Evolutionary conservation across 2,329 filamentous ascomycete genomes (phyloP).

Genomic region (Calonectria fujianensis): DNA sequence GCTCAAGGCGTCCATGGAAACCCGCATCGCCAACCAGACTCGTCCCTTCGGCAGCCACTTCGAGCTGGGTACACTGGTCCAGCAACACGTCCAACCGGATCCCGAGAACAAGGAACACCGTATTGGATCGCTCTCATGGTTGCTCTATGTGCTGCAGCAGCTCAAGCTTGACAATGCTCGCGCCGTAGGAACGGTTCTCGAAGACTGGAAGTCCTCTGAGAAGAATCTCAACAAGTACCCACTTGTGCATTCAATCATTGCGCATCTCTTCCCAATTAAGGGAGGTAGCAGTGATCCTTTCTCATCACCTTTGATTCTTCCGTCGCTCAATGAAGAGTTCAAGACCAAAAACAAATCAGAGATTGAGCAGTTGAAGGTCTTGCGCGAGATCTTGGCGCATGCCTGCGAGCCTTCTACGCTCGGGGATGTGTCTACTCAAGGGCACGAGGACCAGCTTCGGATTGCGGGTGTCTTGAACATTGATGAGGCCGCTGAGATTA

Average conservation of each 20-base stretch:
- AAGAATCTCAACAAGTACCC: background rate
- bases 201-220: background rate
- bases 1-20: conserved; percentile 11
- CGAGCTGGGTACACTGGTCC: background rate
- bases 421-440: background rate
- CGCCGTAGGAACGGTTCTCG: background rate
- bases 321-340: background rate
- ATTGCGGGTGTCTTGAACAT: background rate
- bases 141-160: background rate
- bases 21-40: background rate
- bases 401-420: background rate
- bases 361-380: background rate
- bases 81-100: background rate
- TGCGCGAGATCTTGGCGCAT: background rate
- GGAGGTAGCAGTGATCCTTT: background rate
- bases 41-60: background rate
- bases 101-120: background rate
- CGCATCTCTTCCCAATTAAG: background rate
- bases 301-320: background rate
- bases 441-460: background rate
- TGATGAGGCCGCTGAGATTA: background rate
- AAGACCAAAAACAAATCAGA: background rate
- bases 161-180: conserved; percentile 3
- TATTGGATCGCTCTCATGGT: background rate
- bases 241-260: background rate